phyloP scores from a whole-genome alignment of 352 stramenopile species.

The Phytophthora citricola region DNA sequence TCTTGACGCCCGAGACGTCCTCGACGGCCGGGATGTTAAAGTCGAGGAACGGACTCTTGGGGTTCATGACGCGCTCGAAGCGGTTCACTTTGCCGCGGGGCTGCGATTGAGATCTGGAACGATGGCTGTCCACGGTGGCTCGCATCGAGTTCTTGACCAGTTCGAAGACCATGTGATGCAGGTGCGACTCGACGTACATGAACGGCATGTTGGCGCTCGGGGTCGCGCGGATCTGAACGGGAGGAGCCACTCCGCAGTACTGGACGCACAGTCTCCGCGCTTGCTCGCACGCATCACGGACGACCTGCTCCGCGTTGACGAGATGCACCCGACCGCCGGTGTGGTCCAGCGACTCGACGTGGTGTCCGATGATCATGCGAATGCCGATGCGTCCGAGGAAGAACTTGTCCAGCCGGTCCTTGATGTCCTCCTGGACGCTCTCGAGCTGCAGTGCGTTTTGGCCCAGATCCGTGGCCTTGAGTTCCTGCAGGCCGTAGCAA shows the following conservation, averaged over 20 bases:
- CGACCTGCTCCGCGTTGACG: conserved; percentile 63
- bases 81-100: conserved; percentile 43
- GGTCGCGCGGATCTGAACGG: conserved; percentile 54
- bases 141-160: conserved; percentile 99
- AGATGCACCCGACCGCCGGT: conserved; percentile 68
- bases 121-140: conserved; percentile 95
- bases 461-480: conserved; percentile 61
- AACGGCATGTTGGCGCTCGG: conserved; percentile 61
- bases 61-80: conserved; percentile 67
- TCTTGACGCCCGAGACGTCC: conserved; percentile 56
- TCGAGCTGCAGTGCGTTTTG: conserved; percentile 57
- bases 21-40: conserved; percentile 71
- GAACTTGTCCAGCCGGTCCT: conserved; percentile 94
- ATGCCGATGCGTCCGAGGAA: conserved; percentile 99
- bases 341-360: conserved; percentile 65
- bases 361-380: conserved; percentile 97
- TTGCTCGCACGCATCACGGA: conserved; percentile 54
- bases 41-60: conserved; percentile 55
- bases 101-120: conserved; percentile 48
- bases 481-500: conserved; percentile 68
- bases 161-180: conserved; percentile 94
- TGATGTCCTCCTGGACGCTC: conserved; percentile 72
- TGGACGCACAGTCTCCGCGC: conserved; percentile 55
- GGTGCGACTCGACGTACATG: conserved; percentile 80
- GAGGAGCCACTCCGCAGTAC: conserved; percentile 58